A percentile compares a stretch with the other conserved stretches of the same genome.
These are phyloP conservation scores for Chaetomiaceae sp. DNA, from an alignment of 2,329 filamentous ascomycete species.

Conservation along the genomic window DNA sequence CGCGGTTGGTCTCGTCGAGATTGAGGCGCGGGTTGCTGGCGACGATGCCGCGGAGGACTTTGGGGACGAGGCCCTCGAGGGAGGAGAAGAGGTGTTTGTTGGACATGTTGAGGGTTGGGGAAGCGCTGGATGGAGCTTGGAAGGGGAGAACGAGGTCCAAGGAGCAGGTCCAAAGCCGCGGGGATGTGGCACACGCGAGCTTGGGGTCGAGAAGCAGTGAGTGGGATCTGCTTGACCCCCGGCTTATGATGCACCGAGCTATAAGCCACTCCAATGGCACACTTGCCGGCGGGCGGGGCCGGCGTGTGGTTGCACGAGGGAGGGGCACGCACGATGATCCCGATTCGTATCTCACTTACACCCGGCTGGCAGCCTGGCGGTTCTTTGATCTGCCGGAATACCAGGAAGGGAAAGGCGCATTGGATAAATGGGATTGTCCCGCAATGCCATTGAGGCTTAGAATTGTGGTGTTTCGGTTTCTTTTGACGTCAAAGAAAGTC, in stretches of 20 bases:
- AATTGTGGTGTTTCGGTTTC: conserved; percentile 2
- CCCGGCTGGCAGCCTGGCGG: conserved; percentile 11
- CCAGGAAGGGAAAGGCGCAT: conserved; percentile 23
- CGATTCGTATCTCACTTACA: conserved; percentile 14
- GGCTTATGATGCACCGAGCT: not conserved
- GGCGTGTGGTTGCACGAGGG: conserved; percentile 10
- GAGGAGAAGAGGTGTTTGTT: conserved; percentile 51
- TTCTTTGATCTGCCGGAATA: conserved; percentile 19
- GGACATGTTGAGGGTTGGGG: conserved; percentile 39
- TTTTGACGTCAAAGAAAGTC: not conserved
- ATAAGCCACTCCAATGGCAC: conserved; percentile 17
- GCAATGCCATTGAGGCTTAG: conserved; percentile 16
- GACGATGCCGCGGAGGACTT: conserved; percentile 47
- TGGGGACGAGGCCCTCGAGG: conserved; percentile 50
- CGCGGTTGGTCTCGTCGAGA: conserved; percentile 47
- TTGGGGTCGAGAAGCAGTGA: not conserved
- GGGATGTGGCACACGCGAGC: not conserved
- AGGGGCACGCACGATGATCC: conserved; percentile 15
- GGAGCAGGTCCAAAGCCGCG: not conserved
- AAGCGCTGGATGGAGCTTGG: not conserved
- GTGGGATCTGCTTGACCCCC: not conserved
- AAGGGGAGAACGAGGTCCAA: not conserved
- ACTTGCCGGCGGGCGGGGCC: conserved; percentile 21
- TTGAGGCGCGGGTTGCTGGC: conserved; percentile 49
- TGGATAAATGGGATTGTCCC: conserved; percentile 25